A percentile compares a stretch with the other conserved stretches of the same genome.
phyloP scores from a whole-genome alignment of 2,329 filamentous ascomycete genomes.

The Xylariaceae sp. region DNA sequence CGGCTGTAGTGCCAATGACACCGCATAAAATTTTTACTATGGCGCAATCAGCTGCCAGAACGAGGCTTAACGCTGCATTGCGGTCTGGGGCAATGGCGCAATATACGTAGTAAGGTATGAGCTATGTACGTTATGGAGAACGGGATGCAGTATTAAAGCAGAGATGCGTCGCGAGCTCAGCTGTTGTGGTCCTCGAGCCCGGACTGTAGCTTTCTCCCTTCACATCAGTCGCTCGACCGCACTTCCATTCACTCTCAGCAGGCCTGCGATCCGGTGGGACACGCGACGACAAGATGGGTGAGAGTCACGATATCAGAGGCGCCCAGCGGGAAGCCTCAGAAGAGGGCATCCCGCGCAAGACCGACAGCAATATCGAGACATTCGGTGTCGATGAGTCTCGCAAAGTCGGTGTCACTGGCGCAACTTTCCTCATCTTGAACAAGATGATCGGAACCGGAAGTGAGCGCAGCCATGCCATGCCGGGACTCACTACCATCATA shows the following conservation, averaged over 20 bases:
- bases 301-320: constrained; percentile 17
- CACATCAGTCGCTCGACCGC: constrained; percentile 2
- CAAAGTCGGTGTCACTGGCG: constrained; percentile 49
- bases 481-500: too few species aligned
- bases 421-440: constrained; percentile 51
- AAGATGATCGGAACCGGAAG: constrained; percentile 57
- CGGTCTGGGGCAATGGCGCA: not conserved
- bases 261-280: constrained; percentile 11
- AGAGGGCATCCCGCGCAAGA: constrained; percentile 13
- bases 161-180: too few species aligned
- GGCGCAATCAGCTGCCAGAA: not conserved
- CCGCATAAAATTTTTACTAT: not conserved
- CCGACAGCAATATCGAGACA: constrained; percentile 24
- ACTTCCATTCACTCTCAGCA: not conserved
- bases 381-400: constrained; percentile 32
- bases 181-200: not conserved
- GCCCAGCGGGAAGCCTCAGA: constrained; percentile 20
- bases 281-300: constrained; percentile 14
- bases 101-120: constrained; percentile 11
- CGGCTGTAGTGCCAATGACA: too few species aligned
- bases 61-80: not conserved
- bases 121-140: too few species aligned
- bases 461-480: constrained; percentile 30
- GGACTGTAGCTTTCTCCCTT: not conserved
- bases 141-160: too few species aligned